Percentiles rank a stretch among this genome's conserved stretches.
Evolutionary conservation across 2,329 filamentous ascomycete species (phyloP).

Genomic region (Laburnicola sp.): DNA sequence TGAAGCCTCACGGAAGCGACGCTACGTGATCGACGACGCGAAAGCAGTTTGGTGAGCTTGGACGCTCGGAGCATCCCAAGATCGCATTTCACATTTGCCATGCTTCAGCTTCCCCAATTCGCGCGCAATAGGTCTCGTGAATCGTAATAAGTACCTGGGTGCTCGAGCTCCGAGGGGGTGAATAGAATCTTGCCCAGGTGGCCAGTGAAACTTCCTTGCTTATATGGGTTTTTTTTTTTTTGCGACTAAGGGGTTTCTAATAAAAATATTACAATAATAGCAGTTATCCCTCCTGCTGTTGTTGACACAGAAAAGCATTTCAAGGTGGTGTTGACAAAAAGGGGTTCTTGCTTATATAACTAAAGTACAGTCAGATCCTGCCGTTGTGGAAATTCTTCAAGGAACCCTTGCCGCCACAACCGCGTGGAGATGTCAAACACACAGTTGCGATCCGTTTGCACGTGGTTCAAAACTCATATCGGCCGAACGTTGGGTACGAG

Average conservation of each 20-base stretch:
- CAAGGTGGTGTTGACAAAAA: no score
- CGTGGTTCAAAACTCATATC: no score
- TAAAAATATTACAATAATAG: no score
- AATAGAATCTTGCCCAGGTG: not conserved
- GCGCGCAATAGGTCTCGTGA: not conserved
- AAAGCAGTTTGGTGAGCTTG: constrained; percentile 3
- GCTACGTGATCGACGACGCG: constrained; percentile 5
- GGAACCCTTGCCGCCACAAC: no score
- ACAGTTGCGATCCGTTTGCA: no score
- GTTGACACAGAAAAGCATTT: no score
- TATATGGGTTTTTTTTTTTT: no score
- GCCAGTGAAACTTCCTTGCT: not conserved
- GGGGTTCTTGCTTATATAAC: not conserved
- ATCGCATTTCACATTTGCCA: constrained; percentile 5
- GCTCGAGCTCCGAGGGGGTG: not conserved
- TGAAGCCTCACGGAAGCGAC: not conserved
- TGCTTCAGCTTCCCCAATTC: constrained; percentile 2
- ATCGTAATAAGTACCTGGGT: not conserved
- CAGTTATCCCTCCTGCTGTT: no score
- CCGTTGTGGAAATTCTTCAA: not conserved
- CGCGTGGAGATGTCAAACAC: no score
- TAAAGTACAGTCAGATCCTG: not conserved
- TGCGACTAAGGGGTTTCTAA: no score
- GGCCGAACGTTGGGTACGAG: no score
- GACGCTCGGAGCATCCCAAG: not conserved